Base-by-base conservation (phyloP, 352 stramenopile genomes). In the Phytopythium ostracodes region DNA sequence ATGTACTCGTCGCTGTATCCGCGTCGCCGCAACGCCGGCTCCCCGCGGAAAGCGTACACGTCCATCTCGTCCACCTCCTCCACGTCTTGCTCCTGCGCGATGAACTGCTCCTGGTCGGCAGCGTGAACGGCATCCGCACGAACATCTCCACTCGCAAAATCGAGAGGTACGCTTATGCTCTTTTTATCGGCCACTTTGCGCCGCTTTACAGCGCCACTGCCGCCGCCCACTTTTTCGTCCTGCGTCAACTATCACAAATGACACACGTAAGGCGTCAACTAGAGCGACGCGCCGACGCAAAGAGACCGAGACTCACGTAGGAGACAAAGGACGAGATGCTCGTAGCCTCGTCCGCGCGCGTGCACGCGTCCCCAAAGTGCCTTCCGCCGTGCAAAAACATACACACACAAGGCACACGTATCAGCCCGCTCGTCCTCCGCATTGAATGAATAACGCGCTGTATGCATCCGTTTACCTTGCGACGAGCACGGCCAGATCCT, bases 361-460 rank as follows among this genome's bases (percentile, higher is more conserved):
- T 75, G 65, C 81, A 87, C 47, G 78, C 77, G n/a, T 89, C 66
- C 20, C 75, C 77, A 60, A 91, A 91, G 65, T 91, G 84, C 33
- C 83, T 90, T 56, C 24, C 18, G 35, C 51, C 29, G 7, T 7
- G 29, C 29, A 33, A 33, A n/a, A n/a, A n/a, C n/a, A 6, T 29
- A 56, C 44, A 38, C 33, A 38, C 33, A 38, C n/a, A n/a, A n/a
- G n/a, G n/a, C n/a, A n/a, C n/a, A n/a, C n/a, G n/a, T 20, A 29
- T 38, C 24, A 40, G 24, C 15, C 27, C 9, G 7, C 27, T 40
- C 27, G 6, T 38, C 49, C 27, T 7, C 17, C 10, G 6, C 33
- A 10, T 15, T 38, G 7, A 11, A 38, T 14, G 9, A 9, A 36
- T 33, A 7, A 33, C 29, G 10, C 33, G 33, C 33, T 14, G n/a